Base-by-base conservation (phyloP, 2,329 filamentous ascomycete species). In the Pyricularia sp. region DNA sequence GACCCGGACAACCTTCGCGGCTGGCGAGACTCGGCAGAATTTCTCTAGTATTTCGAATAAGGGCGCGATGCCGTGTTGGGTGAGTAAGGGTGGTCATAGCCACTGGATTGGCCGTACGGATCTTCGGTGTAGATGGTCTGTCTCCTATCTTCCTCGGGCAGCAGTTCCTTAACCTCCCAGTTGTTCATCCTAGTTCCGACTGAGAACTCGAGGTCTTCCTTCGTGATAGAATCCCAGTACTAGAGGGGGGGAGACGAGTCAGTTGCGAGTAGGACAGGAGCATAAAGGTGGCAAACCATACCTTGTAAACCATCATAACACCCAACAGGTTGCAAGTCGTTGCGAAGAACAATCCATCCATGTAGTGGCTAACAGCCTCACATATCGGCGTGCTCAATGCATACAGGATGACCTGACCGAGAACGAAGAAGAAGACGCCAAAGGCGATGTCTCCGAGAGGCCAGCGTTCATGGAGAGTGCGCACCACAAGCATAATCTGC, bases 281-380 rank as follows among this genome's bases (percentile, higher is more conserved):
- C 17, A 36, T 14, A 12, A 31, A 65, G 1, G 17, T 28, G 28
- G 30, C 26, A 30, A 31, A 67, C 74, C 80, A 68, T 80, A 85
- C 93, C 90, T 99, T 99, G 86, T 99, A 99, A 55, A 99, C 90
- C 95, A 98, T 99, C 95, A 99, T 99, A 71, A 99, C 94, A 14
- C 90, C 93, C 63, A 99, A 83, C 64, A 99, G 81, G 77, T 99
- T 99, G 83, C 93, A 95, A 69, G 94, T 89, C 0, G 94, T 97
- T 4, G 93, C 92, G 76, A 99, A 94, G 82, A 98, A 97, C 65
- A 98, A 81, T 0, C 94, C 94, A 76, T 99, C 95, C 66, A 99
- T 81, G 77, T 98, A 99, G 79, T 99, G 95, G 79, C 92, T 89
- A 58, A 94, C 88, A 65, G 88, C 87, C 67, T 90, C 85, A 82